Evolutionary conservation across 2,329 filamentous ascomycete genomes (phyloP), one percentile per base, ranked within the genome.

Genomic region (Xenoacremonium recifei): DNA sequence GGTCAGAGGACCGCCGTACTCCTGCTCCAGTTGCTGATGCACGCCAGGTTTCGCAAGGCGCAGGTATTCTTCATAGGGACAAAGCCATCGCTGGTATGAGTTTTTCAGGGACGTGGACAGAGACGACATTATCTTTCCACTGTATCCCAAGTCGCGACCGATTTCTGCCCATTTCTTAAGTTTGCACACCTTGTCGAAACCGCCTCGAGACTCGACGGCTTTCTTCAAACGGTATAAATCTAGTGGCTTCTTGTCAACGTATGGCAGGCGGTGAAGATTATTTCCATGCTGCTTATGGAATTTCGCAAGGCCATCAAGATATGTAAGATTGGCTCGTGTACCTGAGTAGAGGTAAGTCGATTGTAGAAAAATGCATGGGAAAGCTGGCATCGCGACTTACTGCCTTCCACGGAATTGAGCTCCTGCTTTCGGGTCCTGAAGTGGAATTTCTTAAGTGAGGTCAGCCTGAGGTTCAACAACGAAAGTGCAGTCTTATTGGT

Each of bases 101-200:
- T 99, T 99, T 65, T 97, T 99, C 31, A 99, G 77, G 5, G 93
- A 97, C 0, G 93, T 99, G 5, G 93, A 99, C 35, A 99, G 72
- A 7, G 93, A 97, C 3, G 92, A 97, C 93, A 99, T 99, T 50
- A 99, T 99, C 72, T 99, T 99, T 62, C 93, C 93, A 61, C 92
- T 97, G 68, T 99, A 99, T 40, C 93, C 93, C 35, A 99, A 72
- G 63, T 97, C 93, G 59, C 93, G 84, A 23, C 93, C 93, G 55
- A 99, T 97, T 66, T 99, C 93, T 13, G 93, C 93, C 93, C 93
- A 99, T 71, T 97, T 97, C 70, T 99, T 99, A 42, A 85, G 78
- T 67, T 96, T 96, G 76, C 93, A 99, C 33, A 99, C 93, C 60
- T 88, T 88, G 41, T 96, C 91, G 57, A 99, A 99, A 3, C 93